Base-by-base conservation (phyloP, 2,329 filamentous ascomycete genomes). In the Alternaria rosae region DNA sequence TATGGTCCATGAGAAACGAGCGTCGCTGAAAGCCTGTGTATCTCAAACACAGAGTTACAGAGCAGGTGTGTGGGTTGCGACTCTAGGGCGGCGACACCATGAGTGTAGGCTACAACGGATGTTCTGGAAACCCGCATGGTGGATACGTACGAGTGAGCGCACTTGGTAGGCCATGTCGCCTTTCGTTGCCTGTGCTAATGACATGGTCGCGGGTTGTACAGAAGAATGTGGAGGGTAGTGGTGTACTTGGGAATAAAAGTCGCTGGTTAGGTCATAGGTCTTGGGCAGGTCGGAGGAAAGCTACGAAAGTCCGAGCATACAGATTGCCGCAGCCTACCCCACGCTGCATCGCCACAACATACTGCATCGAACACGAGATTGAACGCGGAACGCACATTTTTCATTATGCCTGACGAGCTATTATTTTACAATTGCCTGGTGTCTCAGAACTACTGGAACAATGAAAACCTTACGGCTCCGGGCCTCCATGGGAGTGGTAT, bases 81-180 rank as follows among this genome's bases (percentile, higher is more conserved):
- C n/a, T 42, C 17, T 9, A 45, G 35, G 30, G 51, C 51, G 44
- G 43, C 42, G 52, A 38, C 30, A 21, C 32, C 25, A 23, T 20
- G 20, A 21, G 52, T 45, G 30, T 25, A 20, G 25, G 41, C 38
- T 32, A 26, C 41, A 44, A 20, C 47, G 30, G 30, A 25, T 35
- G 23, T 35, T 21, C 20, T 10, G 30, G 13, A 38, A 35, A 47
- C 38, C 32, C 45, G 56, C 38, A 32, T 23, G 30, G 50, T 13
- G 47, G 17, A 51, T 54, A 78, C 78, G 60, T 76, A 80, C 78
- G 45, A 80, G 73, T 28, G 78, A 80, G 62, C 78, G 76, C 62
- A 77, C 78, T 73, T 79, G 77, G 61, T 77, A 78, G 35, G 77
- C 70, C 70, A 77, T 74, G 55, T 78, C 74, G 71, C 71, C 72